Conservation (phyloP, 1,284 basidiomycete species). For the Mycena citricolor region DNA sequence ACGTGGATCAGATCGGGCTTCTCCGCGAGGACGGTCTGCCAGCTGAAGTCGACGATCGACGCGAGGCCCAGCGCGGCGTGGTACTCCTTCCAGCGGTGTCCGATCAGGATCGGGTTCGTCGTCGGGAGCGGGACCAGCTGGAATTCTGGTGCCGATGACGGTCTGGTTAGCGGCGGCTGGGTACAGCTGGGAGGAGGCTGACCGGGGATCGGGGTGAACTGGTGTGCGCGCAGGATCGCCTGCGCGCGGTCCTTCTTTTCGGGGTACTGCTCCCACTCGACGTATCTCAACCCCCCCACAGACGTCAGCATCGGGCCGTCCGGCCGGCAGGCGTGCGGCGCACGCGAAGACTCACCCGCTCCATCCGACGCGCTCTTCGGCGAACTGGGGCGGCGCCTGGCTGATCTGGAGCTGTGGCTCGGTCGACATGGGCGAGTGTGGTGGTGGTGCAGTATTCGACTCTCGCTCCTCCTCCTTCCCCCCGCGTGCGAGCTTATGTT, state of each 20-base stretch:
- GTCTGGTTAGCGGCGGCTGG: background rate
- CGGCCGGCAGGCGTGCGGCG: background rate
- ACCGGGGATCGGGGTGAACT: constrained; percentile 46
- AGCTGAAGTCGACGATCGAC: constrained; percentile 49
- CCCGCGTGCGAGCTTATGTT: too few relatives aligned
- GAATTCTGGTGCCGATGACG: constrained; percentile 37
- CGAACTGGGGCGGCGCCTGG: too few relatives aligned
- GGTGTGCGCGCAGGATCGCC: constrained; percentile 41
- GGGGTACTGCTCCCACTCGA: constrained; percentile 51
- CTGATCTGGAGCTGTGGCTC: too few relatives aligned
- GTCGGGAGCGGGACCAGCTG: constrained; percentile 49
- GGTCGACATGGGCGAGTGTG: too few relatives aligned
- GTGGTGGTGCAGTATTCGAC: too few relatives aligned
- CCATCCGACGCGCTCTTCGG: constrained; percentile 15
- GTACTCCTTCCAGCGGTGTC: constrained; percentile 56
- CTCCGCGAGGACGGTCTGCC: constrained; percentile 52
- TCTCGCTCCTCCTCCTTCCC: too few relatives aligned
- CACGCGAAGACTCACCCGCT: constrained; percentile 9
- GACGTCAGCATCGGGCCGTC: background rate
- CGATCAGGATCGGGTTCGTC: constrained; percentile 53
- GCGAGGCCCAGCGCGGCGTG: constrained; percentile 50
- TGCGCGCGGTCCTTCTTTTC: constrained; percentile 42
- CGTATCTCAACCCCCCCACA: constrained; percentile 37
- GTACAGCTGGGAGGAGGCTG: constrained; percentile 5
- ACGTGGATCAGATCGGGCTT: constrained; percentile 55